Conservation (phyloP, 768 basidiomycete genomes). For the Austroboletus eburneus region DNA sequence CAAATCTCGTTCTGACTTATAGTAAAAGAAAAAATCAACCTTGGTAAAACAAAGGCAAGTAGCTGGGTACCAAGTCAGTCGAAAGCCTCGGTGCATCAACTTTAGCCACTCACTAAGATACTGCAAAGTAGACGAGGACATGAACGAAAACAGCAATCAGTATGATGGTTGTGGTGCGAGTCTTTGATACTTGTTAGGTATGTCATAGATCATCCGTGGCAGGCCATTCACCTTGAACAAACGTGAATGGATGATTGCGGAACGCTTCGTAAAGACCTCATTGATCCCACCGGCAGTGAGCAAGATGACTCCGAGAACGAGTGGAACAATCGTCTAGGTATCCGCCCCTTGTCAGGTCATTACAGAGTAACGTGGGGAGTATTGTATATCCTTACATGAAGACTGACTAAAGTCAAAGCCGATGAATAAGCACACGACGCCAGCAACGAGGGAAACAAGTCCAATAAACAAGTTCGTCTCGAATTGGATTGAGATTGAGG, state of each 20-base stretch:
- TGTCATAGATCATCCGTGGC: neutral
- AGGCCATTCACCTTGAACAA: conserved; percentile 47
- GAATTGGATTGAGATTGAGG: conserved; percentile 70
- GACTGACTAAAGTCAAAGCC: conserved; percentile 72
- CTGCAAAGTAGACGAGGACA: conserved; percentile 48
- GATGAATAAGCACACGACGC: conserved; percentile 64
- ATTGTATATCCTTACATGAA: conserved; percentile 51
- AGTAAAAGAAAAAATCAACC: conserved; percentile 4
- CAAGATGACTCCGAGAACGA: conserved; percentile 54
- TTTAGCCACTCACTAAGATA: conserved; percentile 24
- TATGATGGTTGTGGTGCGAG: conserved; percentile 64
- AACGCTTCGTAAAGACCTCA: conserved; percentile 59
- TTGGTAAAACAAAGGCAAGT: conserved; percentile 77
- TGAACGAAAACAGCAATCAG: conserved; percentile 60
- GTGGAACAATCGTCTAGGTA: conserved; percentile 55
- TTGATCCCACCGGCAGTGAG: conserved; percentile 52
- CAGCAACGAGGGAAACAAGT: conserved; percentile 54
- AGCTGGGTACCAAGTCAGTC: conserved; percentile 27
- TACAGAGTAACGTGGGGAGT: neutral
- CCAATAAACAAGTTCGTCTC: conserved; percentile 64
- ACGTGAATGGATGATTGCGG: conserved; percentile 71
- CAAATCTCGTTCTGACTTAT: neutral
- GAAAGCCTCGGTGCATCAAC: too few species aligned
- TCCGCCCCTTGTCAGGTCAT: conserved; percentile 40
- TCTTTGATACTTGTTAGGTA: conserved; percentile 34